Evolutionary conservation across 345 rosid species (phyloP), one percentile per base, ranked within the genome.

Genomic region (Triadica sebifera): DNA sequence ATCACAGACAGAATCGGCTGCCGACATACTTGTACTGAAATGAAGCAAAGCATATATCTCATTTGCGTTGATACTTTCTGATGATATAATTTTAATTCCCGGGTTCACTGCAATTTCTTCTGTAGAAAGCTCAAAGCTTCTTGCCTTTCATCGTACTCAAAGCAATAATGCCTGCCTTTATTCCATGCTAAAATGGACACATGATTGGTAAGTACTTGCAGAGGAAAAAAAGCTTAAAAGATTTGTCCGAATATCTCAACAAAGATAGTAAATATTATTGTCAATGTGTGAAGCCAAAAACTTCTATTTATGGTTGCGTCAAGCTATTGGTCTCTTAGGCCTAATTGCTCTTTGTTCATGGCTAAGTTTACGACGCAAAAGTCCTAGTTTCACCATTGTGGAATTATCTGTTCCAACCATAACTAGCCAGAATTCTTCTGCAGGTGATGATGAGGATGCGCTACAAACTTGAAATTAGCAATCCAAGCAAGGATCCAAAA

Each of bases 401-500:
- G 76, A 79, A 4, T 24, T 87, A 70, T 75, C 83, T 6, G 37
- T 82, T 65, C 13, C 16, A 12, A 10, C 16, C 9, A 16, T 50
- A 50, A 12, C n/a, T 12, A 45, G 10, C 70, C 56, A 67, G 56
- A 49, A 49, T 15, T 67, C 57, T 29, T 67, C 75, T 1, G 24
- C 62, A 12, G 61, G 70, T 69, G 43, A 55, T 1, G 15, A 46
- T 13, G 37, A 49, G 13, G 67, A 57, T 49, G 76, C 71, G 59
- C 0, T 85, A 79, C 29, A 59, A 17, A 10, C 80, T 87, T 3
- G 76, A 84, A 69, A 70, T 83, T 25, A 6, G 58, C 34, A 88
- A 86, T 67, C 78, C 82, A 22, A 86, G 81, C 81, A 50, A 67
- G 52, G 86, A 88, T 50, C 81, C 88, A n/a, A 3, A 74, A 59